Evolutionary conservation across 2,329 filamentous ascomycete species (phyloP).

Genomic region (Stachybotrys chlorohalonatus): DNA sequence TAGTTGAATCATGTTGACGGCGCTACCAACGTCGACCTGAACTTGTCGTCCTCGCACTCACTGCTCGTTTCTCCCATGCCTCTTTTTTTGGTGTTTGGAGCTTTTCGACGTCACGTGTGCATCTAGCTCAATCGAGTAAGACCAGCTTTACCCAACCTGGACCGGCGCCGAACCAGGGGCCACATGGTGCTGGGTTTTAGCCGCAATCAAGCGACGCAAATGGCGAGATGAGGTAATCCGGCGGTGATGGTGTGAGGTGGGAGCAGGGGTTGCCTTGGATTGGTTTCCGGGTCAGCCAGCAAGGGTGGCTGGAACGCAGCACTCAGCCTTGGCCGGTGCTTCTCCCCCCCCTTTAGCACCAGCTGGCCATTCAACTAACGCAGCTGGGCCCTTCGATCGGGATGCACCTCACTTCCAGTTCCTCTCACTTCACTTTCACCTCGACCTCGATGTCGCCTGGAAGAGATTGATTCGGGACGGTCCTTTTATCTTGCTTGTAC

Average conservation of each 20-base stretch:
- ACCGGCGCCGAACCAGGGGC: neutral
- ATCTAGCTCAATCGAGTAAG: neutral
- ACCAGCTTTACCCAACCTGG: neutral
- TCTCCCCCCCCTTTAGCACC: neutral
- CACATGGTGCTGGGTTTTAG: neutral
- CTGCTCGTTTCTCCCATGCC: neutral
- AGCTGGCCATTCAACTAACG: neutral
- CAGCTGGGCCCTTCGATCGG: neutral
- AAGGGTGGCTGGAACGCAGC: neutral
- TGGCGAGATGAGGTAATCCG: neutral
- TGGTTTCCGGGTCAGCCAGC: neutral
- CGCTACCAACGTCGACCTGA: conserved; percentile 2
- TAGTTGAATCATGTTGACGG: conserved; percentile 76
- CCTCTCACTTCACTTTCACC: neutral
- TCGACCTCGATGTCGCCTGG: neutral
- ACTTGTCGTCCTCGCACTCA: neutral
- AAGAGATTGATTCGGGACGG: neutral
- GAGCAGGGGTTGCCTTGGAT: neutral
- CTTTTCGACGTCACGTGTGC: conserved; percentile 12
- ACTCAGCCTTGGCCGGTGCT: neutral
- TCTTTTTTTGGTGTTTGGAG: conserved; percentile 2
- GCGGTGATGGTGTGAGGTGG: neutral
- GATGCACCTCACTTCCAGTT: neutral
- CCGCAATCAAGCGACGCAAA: neutral
- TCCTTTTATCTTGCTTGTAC: neutral